Evolutionary conservation across 2,329 filamentous ascomycete species (phyloP), one percentile per base, ranked within the genome.

Genomic region (Scytalidium lignicola): DNA sequence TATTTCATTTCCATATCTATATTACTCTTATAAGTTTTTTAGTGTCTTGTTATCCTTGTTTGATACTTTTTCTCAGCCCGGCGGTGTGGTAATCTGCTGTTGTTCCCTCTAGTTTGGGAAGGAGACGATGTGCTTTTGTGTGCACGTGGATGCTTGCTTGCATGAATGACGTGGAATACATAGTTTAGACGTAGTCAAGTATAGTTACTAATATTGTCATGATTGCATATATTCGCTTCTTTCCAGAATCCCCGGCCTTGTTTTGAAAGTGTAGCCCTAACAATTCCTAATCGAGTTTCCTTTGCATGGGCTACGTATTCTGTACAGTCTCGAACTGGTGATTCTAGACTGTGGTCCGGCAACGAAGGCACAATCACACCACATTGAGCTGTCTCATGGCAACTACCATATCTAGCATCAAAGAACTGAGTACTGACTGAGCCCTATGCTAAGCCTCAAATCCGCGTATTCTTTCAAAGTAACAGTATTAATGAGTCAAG

Each of bases 21-120:
- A 47, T 41, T 46, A 20, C 29, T 39, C 46, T 51, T 46, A 26
- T 45, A 29, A 20, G 48, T 46, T 22, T 41, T 12, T 26, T n/a
- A n/a, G n/a, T n/a, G 20, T 46, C 26, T 44, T 17, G 9, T 40
- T 29, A 29, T 42, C 28, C 47, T 53, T 39, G 17, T 18, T 8
- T 21, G 29, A 19, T 21, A 39, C 43, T 29, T 46, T 49, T 47
- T 29, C 20, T 26, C 41, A 26, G 23, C 23, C 23, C 23, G 23
- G 23, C 23, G 23, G 23, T 26, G 23, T 26, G 23, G 23, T 26
- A 26, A 26, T 26, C 23, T 26, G 23, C 6, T 26, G 23, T 10
- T 26, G 23, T 26, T 6, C n/a, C 10, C 23, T 26, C 23, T 10
- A 17, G 10, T 37, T 37, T 37, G n/a, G 32, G 32, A n/a, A 37